These are phyloP conservation scores for Sextonia rubra DNA, from an alignment of 164 flowering plant species.

Conservation along the genomic window DNA sequence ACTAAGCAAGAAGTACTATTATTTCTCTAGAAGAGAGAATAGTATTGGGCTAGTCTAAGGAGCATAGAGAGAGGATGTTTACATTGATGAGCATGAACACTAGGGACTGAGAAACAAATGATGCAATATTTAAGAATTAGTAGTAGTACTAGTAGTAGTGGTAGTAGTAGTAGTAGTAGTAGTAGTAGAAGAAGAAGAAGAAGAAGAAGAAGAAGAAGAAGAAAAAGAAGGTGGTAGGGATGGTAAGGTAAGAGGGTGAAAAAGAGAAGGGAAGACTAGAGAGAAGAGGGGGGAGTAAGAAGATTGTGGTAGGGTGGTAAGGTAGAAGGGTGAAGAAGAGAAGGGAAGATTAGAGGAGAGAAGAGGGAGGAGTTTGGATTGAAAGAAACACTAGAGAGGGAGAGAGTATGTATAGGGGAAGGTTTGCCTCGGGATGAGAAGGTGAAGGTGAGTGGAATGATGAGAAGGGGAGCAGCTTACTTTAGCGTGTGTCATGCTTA, in stretches of 20 bases:
- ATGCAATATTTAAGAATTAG: too few species aligned
- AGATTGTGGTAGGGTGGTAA: neutral
- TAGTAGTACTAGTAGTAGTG: too few species aligned
- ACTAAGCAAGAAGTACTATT: too few species aligned
- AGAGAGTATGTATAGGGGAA: conserved; percentile 26
- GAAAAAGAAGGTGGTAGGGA: too few species aligned
- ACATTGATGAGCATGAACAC: too few species aligned
- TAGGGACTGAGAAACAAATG: too few species aligned
- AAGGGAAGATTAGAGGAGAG: neutral
- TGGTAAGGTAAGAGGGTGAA: neutral
- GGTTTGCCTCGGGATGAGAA: conserved; percentile 63
- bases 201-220: too few species aligned
- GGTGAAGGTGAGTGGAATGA: conserved; percentile 78
- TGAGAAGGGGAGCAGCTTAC: conserved; percentile 46
- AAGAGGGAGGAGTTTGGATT: conserved; percentile 9
- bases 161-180: too few species aligned
- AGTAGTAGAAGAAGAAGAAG: too few species aligned
- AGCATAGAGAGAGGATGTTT: too few species aligned
- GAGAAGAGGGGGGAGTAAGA: conserved; percentile 7
- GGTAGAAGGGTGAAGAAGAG: neutral
- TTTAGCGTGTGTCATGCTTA: conserved; percentile 74
- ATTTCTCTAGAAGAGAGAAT: too few species aligned
- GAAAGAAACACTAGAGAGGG: conserved; percentile 4
- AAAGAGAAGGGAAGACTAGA: neutral
- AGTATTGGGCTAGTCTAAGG: too few species aligned